Conservation (phyloP, 129 eudicot genomes). For the Flaveria robusta region DNA sequence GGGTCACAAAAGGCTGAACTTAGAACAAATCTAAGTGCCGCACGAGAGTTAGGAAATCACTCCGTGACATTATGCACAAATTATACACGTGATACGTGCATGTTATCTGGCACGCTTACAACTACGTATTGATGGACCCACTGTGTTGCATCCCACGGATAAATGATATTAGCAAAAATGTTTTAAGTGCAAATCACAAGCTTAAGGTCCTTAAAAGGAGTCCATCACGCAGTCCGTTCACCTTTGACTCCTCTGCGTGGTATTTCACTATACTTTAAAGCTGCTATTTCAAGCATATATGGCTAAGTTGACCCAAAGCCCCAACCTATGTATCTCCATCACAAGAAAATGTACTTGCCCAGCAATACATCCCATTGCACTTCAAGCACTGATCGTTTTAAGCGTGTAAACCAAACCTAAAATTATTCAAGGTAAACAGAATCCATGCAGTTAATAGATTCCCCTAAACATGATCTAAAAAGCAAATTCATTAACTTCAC, state of each 20-base stretch:
- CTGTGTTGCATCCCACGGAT: not conserved
- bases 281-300: slow-evolving; percentile 11
- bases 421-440: not conserved
- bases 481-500: slow-evolving; percentile 6
- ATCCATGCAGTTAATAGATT: slow-evolving; percentile 8
- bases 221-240: slow-evolving; percentile 15
- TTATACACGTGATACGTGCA: not conserved
- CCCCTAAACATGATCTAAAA: slow-evolving; percentile 6
- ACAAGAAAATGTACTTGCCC: not conserved
- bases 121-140: not conserved
- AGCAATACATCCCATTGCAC: not conserved
- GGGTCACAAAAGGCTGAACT: no score
- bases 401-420: not conserved
- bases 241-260: slow-evolving; percentile 4
- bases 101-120: not conserved
- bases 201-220: slow-evolving; percentile 3
- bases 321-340: not conserved
- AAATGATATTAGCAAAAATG: slow-evolving; percentile 3
- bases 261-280: slow-evolving; percentile 6
- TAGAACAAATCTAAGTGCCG: no score
- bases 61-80: no score
- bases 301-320: not conserved
- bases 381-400: not conserved
- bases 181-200: slow-evolving; percentile 11
- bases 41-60: no score